Percentiles rank a stretch among this genome's conserved stretches.
phyloP scores from a whole-genome alignment of 108 stramenopile species.

The Pseudonitzschia delicatissima region DNA sequence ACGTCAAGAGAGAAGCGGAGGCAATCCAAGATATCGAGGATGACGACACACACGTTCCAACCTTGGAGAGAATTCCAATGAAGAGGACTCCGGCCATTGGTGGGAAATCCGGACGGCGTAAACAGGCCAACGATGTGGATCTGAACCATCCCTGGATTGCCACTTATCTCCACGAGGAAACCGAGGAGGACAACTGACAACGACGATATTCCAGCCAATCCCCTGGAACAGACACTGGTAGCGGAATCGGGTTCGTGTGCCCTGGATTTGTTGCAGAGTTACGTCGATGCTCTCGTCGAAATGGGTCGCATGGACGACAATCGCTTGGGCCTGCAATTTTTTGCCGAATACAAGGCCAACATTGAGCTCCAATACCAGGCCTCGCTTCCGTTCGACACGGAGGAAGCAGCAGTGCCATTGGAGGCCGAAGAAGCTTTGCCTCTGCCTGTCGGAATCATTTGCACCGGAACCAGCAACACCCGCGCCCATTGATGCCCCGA shows the following conservation, averaged over 20 bases:
- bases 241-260: constrained; percentile 68
- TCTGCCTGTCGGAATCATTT: too few relatives aligned
- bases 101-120: constrained; percentile 45
- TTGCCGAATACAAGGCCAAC: constrained; percentile 59
- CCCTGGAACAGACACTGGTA: constrained; percentile 21
- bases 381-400: background rate
- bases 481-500: background rate
- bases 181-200: constrained; percentile 4
- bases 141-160: constrained; percentile 71
- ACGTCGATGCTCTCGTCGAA: constrained; percentile 74
- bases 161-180: constrained; percentile 9
- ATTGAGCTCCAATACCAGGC: constrained; percentile 3
- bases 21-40: background rate
- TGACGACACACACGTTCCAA: background rate
- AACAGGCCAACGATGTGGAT: constrained; percentile 78
- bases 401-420: background rate
- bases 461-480: background rate
- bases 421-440: background rate
- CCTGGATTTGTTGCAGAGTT: constrained; percentile 63
- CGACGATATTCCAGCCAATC: constrained; percentile 1
- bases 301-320: constrained; percentile 73
- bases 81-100: constrained; percentile 43
- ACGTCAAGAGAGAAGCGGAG: background rate
- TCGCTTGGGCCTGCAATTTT: constrained; percentile 63
- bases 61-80: constrained; percentile 11